Evolutionary conservation across 345 rosid genomes (phyloP), one percentile per base, ranked within the genome.

Genomic region (Syzygium aqueum): DNA sequence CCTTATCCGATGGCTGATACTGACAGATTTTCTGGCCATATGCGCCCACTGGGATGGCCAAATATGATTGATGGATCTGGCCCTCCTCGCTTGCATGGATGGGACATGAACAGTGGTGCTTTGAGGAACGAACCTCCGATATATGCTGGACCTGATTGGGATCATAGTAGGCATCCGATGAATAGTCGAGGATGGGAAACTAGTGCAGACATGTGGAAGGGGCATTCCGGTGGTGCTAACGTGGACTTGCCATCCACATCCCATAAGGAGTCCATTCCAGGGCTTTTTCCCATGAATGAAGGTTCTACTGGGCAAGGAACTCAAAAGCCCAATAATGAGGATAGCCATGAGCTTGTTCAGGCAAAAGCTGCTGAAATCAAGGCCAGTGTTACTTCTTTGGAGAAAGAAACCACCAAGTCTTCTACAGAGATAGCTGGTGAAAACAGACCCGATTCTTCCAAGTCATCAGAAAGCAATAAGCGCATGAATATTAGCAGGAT

Each of bases 31-130:
- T 85, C 96, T 51, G 82, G 95, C 88, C 98, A 95, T 94, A 52
- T 97, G 90, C 98, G 98, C 52, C 98, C 99, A 65, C 91, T 95
- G 53, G 98, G 97, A 85, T 98, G 98, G 99, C 99, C 92, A 93
- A 95, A 94, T 91, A 95, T 95, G 93, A 94, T 95, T 87, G 98
- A 97, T 91, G 92, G 93, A 49, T 91, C 99, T 43, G 97, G 94
- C 13, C 94, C 96, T 85, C 88, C 99, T 88, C 96, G 92, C 87
- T 85, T 97, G 93, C 99, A 93, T 94, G 95, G 98, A 63, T 95
- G 98, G 96, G 98, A 97, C 90, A 96, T 96, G 89, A 94, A 92
- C 89, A 93, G 92, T 90, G 94, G 92, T 82, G 93, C 90, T 77
- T 93, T 92, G 89, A 95, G 99, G 94, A 99, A 95, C 88, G 99